phyloP scores from a whole-genome alignment of 352 stramenopile species.

The Aphanomyces cochlioides region DNA sequence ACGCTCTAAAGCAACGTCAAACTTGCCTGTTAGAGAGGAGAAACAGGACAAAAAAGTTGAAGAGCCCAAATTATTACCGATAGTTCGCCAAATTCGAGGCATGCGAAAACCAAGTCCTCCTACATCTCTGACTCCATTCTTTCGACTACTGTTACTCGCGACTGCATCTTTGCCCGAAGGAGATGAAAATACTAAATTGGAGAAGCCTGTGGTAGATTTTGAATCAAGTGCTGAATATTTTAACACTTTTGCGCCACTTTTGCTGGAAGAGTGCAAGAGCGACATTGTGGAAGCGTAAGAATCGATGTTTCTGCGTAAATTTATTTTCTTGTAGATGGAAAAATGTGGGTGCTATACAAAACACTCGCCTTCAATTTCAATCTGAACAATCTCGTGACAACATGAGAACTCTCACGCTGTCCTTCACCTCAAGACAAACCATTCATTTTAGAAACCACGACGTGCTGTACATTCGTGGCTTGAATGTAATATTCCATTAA shows the following conservation, averaged over 20 bases:
- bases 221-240: conserved; percentile 68
- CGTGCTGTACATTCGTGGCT: conserved; percentile 53
- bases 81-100: conserved; percentile 81
- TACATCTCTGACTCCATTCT: conserved; percentile 78
- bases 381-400: conserved; percentile 75
- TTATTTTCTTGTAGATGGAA: conserved; percentile 2
- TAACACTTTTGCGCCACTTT: conserved; percentile 67
- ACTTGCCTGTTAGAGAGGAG: background rate
- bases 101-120: conserved; percentile 66
- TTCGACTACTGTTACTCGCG: conserved; percentile 66
- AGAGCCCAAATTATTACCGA: conserved; percentile 28
- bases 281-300: conserved; percentile 59
- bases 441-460: conserved; percentile 71
- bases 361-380: conserved; percentile 59
- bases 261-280: conserved; percentile 80
- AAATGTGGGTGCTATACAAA: background rate
- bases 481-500: background rate
- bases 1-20: background rate
- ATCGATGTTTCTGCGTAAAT: too few relatives aligned
- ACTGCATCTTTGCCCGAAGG: conserved; percentile 57
- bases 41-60: background rate
- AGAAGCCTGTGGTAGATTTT: conserved; percentile 55
- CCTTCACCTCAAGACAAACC: conserved; percentile 33
- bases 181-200: conserved; percentile 42
- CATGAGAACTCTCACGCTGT: conserved; percentile 77